Percentiles rank a stretch among this genome's conserved stretches.
Evolutionary conservation across 129 eudicot species (phyloP).

Genomic region (Kitagawia praeruptora): DNA sequence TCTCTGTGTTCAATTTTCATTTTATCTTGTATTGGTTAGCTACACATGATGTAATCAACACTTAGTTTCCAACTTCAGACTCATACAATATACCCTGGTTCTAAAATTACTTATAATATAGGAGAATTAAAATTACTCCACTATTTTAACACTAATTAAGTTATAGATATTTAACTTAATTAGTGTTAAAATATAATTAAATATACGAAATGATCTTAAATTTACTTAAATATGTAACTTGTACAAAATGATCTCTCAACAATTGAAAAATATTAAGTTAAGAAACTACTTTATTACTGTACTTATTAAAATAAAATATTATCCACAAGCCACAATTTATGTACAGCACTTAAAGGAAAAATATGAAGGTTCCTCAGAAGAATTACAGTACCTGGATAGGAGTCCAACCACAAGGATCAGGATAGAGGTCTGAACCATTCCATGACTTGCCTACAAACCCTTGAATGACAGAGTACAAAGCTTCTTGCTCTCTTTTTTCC

Average conservation of each 20-base stretch:
- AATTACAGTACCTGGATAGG: slow-evolving; percentile 30
- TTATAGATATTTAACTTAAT: too few species aligned
- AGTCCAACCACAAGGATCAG: slow-evolving; percentile 54
- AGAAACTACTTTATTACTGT: too few species aligned
- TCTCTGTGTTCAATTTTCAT: too few species aligned
- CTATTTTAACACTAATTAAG: too few species aligned
- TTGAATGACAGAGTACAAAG: slow-evolving; percentile 34
- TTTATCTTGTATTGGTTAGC: too few species aligned
- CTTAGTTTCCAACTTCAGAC: background rate
- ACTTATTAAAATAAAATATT: too few species aligned
- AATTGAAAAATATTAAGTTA: background rate
- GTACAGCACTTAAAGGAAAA: background rate
- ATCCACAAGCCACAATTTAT: background rate
- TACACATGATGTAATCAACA: background rate
- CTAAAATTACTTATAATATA: too few species aligned
- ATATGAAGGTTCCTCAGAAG: background rate
- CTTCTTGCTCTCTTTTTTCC: slow-evolving; percentile 33
- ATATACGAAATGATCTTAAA: too few species aligned
- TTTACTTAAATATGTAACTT: too few species aligned
- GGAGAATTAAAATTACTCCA: too few species aligned
- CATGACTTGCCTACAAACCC: slow-evolving; percentile 41
- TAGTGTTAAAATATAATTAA: too few species aligned
- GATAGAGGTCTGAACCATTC: slow-evolving; percentile 53
- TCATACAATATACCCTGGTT: too few species aligned
- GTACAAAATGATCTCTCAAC: background rate